A percentile compares a stretch with the other conserved stretches of the same genome.
These are phyloP conservation scores for Pelargonium myrrhifolium DNA, from an alignment of 441 rosid genomes.

Conservation along the genomic window DNA sequence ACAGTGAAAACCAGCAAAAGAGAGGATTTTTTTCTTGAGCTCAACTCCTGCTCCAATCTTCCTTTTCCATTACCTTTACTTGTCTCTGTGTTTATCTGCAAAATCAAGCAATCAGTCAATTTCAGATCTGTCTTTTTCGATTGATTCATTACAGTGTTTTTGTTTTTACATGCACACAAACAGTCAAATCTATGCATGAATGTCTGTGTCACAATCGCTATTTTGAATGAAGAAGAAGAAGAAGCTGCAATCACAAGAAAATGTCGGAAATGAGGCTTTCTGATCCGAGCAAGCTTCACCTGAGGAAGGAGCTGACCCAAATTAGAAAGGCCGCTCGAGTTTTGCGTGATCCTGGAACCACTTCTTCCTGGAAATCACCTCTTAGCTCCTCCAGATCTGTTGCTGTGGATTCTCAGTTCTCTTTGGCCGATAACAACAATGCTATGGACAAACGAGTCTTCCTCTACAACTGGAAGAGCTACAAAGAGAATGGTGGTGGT, in stretches of 20 bases:
- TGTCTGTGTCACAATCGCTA: not conserved
- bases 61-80: not conserved
- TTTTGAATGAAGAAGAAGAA: not conserved
- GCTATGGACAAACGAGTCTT: constrained; percentile 43
- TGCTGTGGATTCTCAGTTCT: too few relatives aligned
- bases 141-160: too few relatives aligned
- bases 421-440: too few relatives aligned
- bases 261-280: constrained; percentile 57
- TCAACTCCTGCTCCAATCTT: too few relatives aligned
- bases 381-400: constrained; percentile 64
- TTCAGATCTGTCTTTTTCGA: not conserved
- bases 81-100: not conserved
- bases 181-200: not conserved
- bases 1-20: too few relatives aligned
- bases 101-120: too few relatives aligned
- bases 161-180: not conserved
- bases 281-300: constrained; percentile 70
- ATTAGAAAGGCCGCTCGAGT: constrained; percentile 75
- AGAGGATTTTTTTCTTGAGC: too few relatives aligned
- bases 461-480: constrained; percentile 75
- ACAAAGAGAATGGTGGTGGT: constrained; percentile 30
- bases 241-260: not conserved
- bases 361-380: constrained; percentile 84
- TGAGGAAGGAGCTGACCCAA: constrained; percentile 68
- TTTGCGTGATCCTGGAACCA: constrained; percentile 86